Base-by-base conservation (phyloP, 768 basidiomycete species). In the Leccinum truebloodii region DNA sequence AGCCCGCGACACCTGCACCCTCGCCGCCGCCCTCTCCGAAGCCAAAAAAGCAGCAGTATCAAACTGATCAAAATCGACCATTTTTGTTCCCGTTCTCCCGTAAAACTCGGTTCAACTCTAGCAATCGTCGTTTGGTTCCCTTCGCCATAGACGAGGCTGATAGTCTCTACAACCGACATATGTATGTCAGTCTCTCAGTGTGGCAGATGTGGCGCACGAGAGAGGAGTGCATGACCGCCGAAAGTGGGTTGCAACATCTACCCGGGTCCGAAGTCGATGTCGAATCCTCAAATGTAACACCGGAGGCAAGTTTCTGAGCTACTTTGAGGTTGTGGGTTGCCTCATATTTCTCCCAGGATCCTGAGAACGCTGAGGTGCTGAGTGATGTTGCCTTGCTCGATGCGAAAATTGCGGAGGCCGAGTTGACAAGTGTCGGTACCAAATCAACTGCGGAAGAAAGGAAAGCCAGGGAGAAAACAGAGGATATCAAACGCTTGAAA, bases 31-130 rank as follows among this genome's bases (percentile, higher is more conserved):
- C 84, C 7, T 83, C 86, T 35, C 91, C 87, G 2, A 98, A 96
- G 70, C 94, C 92, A 10, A 99, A 99, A 79, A 98, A 98, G 73
- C 96, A 96, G 71, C 94, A 96, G 71, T 99, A 94, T 73, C 97
- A 98, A 71, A 99, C 97, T 0, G 97, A 99, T 74, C 97, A 95
- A 71, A 86, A 78, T 51, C 82, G 92, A 13, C 96, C 97, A 1
- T 99, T 98, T 73, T 77, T 98, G 61, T 95, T 99, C 73, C 97
- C 97, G 0, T 99, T 97, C 72, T 92, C 94, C 6, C 83, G 86
- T n/a, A 75, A 62, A 44, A 80, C 75, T 53, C 79, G 75, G 57
- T 79, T 79, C 56, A 78, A 84, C 30, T 59, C 71, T 51, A 81
- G 83, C 54, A 82, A 86, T 59, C 80, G 79, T 24, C 83, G 84